A percentile compares a stretch with the other conserved stretches of the same genome.
Conservation (phyloP, 306 rosid species). For the Sechiopsis laciniata region DNA sequence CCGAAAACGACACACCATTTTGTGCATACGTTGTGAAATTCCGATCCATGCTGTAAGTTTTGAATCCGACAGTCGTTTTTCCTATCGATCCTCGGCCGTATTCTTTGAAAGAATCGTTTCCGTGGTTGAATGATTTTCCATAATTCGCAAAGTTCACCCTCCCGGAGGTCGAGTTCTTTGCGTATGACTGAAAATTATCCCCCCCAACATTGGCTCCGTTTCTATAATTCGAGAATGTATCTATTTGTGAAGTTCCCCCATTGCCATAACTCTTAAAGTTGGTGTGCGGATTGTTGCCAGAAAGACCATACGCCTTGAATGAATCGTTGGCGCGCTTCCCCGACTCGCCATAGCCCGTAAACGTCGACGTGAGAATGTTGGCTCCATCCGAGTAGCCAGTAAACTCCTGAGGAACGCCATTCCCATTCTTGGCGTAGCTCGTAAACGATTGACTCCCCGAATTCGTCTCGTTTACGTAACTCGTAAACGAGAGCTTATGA, state of each 20-base stretch:
- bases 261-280: constrained; percentile 51
- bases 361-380: constrained; percentile 55
- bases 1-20: constrained; percentile 45
- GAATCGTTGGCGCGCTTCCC: constrained; percentile 50
- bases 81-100: constrained; percentile 59
- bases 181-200: constrained; percentile 57
- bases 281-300: constrained; percentile 59
- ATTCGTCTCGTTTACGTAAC: constrained; percentile 71
- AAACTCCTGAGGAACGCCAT: constrained; percentile 51
- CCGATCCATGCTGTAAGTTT: constrained; percentile 57
- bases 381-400: constrained; percentile 45
- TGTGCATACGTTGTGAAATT: constrained; percentile 45
- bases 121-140: constrained; percentile 72
- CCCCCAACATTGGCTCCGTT: constrained; percentile 67
- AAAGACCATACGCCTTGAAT: constrained; percentile 52
- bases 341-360: constrained; percentile 56
- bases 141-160: constrained; percentile 50
- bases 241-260: constrained; percentile 44
- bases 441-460: constrained; percentile 55
- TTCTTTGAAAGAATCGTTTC: constrained; percentile 72
- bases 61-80: constrained; percentile 45
- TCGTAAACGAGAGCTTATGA: constrained; percentile 57
- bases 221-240: constrained; percentile 54
- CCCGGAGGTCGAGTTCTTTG: constrained; percentile 46
- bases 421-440: constrained; percentile 59